Evolutionary conservation across 2,329 filamentous ascomycete species (phyloP).

Genomic region (Aureobasidium mangrovei): DNA sequence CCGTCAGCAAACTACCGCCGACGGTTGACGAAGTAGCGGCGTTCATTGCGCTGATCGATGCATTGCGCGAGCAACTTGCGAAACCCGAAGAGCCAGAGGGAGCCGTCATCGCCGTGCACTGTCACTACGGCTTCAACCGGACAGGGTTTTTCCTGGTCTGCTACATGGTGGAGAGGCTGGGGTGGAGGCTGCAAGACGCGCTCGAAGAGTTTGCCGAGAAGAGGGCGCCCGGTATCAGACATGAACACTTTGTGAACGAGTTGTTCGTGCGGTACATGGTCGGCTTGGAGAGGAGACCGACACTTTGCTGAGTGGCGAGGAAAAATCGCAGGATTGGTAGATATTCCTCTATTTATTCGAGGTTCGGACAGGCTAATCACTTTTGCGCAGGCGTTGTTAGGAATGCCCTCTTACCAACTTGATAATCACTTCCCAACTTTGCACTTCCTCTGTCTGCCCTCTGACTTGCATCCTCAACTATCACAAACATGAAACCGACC

Average conservation of each 20-base stretch:
- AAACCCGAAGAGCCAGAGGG: constrained; percentile 33
- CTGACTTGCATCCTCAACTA: too few relatives aligned
- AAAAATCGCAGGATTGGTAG: too few relatives aligned
- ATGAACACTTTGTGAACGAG: constrained; percentile 80
- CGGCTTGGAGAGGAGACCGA: constrained; percentile 33
- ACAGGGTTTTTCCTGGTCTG: constrained; percentile 86
- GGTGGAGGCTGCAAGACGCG: constrained; percentile 63
- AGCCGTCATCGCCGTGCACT: constrained; percentile 67
- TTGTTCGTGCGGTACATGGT: constrained; percentile 68
- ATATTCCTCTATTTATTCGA: too few relatives aligned
- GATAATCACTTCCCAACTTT: too few relatives aligned
- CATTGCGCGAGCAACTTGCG: constrained; percentile 23
- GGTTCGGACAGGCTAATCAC: too few relatives aligned
- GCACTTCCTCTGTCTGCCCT: too few relatives aligned
- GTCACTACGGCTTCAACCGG: constrained; percentile 92
- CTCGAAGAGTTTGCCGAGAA: constrained; percentile 66
- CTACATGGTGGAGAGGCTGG: constrained; percentile 77
- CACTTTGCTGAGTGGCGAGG: constrained; percentile 1
- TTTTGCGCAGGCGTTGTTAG: too few relatives aligned
- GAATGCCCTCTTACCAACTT: too few relatives aligned
- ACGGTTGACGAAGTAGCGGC: constrained; percentile 50
- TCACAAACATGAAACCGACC: too few relatives aligned
- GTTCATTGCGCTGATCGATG: constrained; percentile 52
- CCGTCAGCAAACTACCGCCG: constrained; percentile 84
- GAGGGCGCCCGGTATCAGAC: constrained; percentile 75